Percentiles rank a stretch among this genome's conserved stretches.
phyloP scores from a whole-genome alignment of 805 yeast genomes.

The Tetrapisispora arboricola region DNA sequence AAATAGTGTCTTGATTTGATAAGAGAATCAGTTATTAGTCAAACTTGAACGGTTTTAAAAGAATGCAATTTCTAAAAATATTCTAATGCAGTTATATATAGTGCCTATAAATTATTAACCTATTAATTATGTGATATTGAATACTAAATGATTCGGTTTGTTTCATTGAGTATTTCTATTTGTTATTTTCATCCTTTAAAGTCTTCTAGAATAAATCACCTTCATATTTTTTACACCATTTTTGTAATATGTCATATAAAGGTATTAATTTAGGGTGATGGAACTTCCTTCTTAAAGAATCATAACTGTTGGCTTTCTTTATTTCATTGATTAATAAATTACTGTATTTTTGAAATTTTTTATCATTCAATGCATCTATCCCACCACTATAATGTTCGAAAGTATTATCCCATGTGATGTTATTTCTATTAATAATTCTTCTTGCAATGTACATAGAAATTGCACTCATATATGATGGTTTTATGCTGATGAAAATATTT shows the following conservation, averaged over 20 bases:
- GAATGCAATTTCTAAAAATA: not conserved
- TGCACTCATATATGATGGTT: conserved; percentile 81
- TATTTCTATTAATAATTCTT: conserved; percentile 11
- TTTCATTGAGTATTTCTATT: not conserved
- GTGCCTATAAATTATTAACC: not conserved
- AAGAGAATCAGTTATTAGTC: no score
- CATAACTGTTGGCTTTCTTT: conserved; percentile 22
- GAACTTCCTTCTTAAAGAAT: conserved; percentile 21
- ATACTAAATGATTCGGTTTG: not conserved
- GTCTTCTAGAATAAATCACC: conserved; percentile 6
- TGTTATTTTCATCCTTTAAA: no score
- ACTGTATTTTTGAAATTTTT: conserved; percentile 13
- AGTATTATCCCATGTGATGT: conserved; percentile 18
- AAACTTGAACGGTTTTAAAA: no score
- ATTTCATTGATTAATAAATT: conserved; percentile 21
- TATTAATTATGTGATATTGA: no score
- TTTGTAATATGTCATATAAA: conserved; percentile 6
- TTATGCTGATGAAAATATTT: conserved; percentile 57
- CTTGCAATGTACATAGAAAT: conserved; percentile 80
- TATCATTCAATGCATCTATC: conserved; percentile 13
- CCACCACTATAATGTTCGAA: conserved; percentile 21
- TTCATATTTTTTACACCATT: conserved; percentile 7
- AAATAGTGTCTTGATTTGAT: no score
- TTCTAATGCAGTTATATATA: not conserved
- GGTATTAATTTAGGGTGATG: conserved; percentile 14